Evolutionary conservation across 176 grass and related monocot genomes (phyloP).

Genomic region (Eragrostis curvula): DNA sequence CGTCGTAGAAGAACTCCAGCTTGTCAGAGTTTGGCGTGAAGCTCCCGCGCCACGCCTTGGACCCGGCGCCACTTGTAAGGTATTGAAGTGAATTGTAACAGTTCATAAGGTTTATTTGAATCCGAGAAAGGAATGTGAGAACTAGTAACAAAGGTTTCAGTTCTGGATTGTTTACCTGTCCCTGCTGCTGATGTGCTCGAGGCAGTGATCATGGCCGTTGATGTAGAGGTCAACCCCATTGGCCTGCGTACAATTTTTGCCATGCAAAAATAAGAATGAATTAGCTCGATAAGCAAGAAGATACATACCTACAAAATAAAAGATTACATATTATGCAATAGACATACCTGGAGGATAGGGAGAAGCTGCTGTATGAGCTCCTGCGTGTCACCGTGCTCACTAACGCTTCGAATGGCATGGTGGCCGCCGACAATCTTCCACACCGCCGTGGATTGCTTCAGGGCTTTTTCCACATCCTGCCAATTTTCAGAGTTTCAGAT

Average conservation of each 20-base stretch:
- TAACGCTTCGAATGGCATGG: constrained; percentile 70
- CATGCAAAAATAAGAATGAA: background rate
- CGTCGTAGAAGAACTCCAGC: constrained; percentile 76
- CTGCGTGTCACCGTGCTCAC: constrained; percentile 59
- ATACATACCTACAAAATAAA: no score
- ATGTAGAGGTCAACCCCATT: constrained; percentile 65
- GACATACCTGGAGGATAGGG: constrained; percentile 58
- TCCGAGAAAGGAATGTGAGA: no score
- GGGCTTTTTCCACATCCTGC: constrained; percentile 46
- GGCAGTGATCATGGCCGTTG: constrained; percentile 84
- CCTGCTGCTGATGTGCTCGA: constrained; percentile 77
- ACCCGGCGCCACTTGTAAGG: constrained; percentile 70
- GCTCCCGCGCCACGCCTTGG: constrained; percentile 69
- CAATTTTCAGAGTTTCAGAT: background rate
- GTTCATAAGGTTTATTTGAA: background rate
- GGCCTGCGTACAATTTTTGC: constrained; percentile 33
- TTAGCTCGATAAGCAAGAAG: no score
- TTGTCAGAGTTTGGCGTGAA: constrained; percentile 44
- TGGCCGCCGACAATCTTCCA: constrained; percentile 86
- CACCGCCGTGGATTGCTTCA: constrained; percentile 52
- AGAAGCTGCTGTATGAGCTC: constrained; percentile 61
- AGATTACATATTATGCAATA: no score
- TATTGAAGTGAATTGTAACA: constrained; percentile 52
- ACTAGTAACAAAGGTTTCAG: no score
- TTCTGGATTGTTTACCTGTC: constrained; percentile 48